phyloP scores from a whole-genome alignment of 2,329 filamentous ascomycete species.

The Cladosporium sp. region DNA sequence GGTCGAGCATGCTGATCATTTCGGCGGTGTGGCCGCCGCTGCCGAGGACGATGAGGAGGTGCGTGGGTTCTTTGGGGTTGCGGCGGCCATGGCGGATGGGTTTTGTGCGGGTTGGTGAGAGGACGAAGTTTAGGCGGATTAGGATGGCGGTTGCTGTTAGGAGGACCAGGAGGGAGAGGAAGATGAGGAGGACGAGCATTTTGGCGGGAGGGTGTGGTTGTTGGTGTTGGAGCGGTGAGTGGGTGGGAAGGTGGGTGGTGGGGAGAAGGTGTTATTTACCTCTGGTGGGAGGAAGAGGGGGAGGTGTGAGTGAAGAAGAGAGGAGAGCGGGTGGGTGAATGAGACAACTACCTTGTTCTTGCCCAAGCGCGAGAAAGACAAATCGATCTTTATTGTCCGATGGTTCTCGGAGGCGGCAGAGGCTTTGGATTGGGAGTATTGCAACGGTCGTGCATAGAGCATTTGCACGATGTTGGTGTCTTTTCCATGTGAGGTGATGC shows the following conservation, averaged over 20 bases:
- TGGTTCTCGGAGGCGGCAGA: background rate
- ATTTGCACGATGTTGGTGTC: background rate
- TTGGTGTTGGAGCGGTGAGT: background rate
- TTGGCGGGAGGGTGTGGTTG: background rate
- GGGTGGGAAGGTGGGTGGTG: background rate
- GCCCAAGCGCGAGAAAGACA: background rate
- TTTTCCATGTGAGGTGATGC: background rate
- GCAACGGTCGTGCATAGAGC: background rate
- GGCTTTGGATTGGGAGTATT: background rate
- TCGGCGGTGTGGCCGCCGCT: conserved; percentile 93
- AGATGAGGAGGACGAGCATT: conserved; percentile 1
- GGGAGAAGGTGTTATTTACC: background rate
- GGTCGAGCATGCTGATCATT: conserved; percentile 78
- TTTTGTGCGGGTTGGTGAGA: conserved; percentile 30
- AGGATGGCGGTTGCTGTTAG: conserved; percentile 1
- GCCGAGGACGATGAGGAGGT: conserved; percentile 78
- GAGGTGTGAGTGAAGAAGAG: background rate
- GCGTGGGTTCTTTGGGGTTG: conserved; percentile 39
- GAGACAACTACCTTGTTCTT: background rate
- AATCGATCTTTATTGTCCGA: background rate
- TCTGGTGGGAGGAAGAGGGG: background rate
- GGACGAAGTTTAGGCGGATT: conserved; percentile 36
- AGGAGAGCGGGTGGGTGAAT: background rate
- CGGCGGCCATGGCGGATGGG: conserved; percentile 24
- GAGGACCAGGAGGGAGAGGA: conserved; percentile 2